These are phyloP conservation scores for Pseudogymnoascus sp. DNA, from an alignment of 2,329 filamentous ascomycete species.

Conservation along the genomic window DNA sequence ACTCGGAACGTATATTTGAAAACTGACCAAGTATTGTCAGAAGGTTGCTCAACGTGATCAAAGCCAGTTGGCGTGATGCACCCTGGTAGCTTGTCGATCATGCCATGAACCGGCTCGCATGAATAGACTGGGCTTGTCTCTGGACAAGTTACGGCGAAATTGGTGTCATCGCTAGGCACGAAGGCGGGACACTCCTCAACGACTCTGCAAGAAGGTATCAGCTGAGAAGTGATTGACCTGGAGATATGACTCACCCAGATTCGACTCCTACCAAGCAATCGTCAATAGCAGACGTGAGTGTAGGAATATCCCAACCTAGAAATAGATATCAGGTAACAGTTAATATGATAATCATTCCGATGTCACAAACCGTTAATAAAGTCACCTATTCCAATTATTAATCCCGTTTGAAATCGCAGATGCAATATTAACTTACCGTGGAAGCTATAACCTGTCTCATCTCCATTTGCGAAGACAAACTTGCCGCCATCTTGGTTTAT, in stretches of 20 bases:
- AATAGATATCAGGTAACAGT: no score
- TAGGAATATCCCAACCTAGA: no score
- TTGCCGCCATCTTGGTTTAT: constrained; percentile 21
- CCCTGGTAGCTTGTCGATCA: constrained; percentile 56
- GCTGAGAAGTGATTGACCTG: no score
- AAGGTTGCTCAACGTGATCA: constrained; percentile 30
- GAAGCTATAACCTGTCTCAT: constrained; percentile 56
- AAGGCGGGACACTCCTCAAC: constrained; percentile 68
- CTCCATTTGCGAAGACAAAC: constrained; percentile 37
- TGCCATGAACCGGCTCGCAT: constrained; percentile 52
- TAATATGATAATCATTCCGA: no score
- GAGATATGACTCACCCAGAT: no score
- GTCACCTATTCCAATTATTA: no score
- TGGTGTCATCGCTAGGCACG: constrained; percentile 48
- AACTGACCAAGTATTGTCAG: constrained; percentile 33
- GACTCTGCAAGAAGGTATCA: constrained; percentile 38
- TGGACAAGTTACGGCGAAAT: constrained; percentile 50
- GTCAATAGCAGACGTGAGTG: constrained; percentile 57
- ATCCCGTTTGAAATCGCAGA: no score
- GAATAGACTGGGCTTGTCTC: constrained; percentile 52
- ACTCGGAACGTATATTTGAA: no score
- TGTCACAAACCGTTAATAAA: no score
- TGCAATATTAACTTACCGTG: constrained; percentile 61
- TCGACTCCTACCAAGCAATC: constrained; percentile 40
- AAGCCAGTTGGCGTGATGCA: constrained; percentile 20